A percentile compares a stretch with the other conserved stretches of the same genome.
Conservation (phyloP, 768 basidiomycete genomes). For the Tephrocybe sp. region DNA sequence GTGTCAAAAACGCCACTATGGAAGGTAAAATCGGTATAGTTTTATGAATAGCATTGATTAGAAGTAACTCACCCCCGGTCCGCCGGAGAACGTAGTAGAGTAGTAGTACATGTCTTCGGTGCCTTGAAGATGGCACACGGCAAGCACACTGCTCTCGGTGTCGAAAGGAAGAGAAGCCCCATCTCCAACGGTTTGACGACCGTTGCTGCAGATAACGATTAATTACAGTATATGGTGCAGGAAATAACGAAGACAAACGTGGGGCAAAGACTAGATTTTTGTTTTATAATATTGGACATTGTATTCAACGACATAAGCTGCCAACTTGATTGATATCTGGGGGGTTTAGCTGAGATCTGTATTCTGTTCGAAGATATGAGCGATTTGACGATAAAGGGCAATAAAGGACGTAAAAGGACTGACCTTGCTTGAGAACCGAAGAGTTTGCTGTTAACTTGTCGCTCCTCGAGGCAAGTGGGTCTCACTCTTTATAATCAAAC, state of each 20-base stretch:
- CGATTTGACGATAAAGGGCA: neutral
- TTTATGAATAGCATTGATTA: neutral
- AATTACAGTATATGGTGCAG: neutral
- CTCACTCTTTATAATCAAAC: constrained; percentile 16
- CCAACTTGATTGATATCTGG: constrained; percentile 68
- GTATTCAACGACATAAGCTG: constrained; percentile 76
- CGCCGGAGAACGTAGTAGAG: constrained; percentile 92
- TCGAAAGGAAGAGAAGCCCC: constrained; percentile 83
- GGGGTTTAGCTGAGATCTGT: constrained; percentile 18
- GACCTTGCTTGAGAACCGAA: constrained; percentile 16
- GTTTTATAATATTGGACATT: constrained; percentile 71
- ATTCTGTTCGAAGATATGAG: constrained; percentile 13
- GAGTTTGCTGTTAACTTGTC: too few relatives aligned
- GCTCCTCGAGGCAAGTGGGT: constrained; percentile 12
- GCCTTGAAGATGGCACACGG: constrained; percentile 84
- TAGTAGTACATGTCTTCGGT: constrained; percentile 85
- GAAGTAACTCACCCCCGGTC: constrained; percentile 67
- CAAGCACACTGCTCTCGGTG: constrained; percentile 78
- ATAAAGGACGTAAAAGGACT: neutral
- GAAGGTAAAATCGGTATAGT: constrained; percentile 3
- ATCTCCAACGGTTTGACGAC: constrained; percentile 96
- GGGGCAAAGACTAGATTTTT: constrained; percentile 94
- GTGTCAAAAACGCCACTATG: constrained; percentile 94
- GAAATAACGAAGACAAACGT: constrained; percentile 50
- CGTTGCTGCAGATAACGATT: constrained; percentile 69